Conservation (phyloP, 306 rosid species). For the Ochetophila trinervis region DNA sequence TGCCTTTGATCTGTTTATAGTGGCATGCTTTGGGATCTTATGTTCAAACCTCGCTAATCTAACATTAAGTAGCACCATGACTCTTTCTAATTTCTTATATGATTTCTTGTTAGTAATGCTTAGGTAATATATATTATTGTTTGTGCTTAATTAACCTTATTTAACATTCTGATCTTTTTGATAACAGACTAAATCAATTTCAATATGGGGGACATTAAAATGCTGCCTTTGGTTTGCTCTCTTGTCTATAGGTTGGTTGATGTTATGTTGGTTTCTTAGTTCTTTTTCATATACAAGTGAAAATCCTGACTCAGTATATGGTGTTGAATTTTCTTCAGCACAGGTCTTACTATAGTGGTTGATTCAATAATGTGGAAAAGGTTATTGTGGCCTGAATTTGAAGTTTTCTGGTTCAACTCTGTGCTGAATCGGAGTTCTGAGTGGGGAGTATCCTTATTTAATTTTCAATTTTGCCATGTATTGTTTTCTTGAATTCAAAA, state of each 20-base stretch:
- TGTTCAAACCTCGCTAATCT: no score
- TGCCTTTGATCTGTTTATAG: background rate
- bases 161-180: constrained; percentile 11
- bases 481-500: constrained; percentile 13
- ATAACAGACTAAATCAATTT: constrained; percentile 69
- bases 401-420: constrained; percentile 95
- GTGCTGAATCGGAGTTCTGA: constrained; percentile 88
- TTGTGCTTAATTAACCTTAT: background rate
- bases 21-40: no score
- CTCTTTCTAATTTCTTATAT: background rate
- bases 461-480: background rate
- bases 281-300: background rate
- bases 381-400: constrained; percentile 93
- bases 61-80: background rate
- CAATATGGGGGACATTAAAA: constrained; percentile 63
- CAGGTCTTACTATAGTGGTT: constrained; percentile 73
- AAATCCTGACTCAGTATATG: constrained; percentile 17
- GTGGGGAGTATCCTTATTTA: constrained; percentile 89
- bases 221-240: constrained; percentile 59
- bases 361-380: constrained; percentile 93
- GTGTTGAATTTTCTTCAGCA: constrained; percentile 26
- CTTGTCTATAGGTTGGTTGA: constrained; percentile 67
- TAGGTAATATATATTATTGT: background rate
- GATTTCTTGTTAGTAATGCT: background rate
- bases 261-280: constrained; percentile 4